phyloP scores from a whole-genome alignment of 345 rosid genomes.

The Sonneratia caseolaris region DNA sequence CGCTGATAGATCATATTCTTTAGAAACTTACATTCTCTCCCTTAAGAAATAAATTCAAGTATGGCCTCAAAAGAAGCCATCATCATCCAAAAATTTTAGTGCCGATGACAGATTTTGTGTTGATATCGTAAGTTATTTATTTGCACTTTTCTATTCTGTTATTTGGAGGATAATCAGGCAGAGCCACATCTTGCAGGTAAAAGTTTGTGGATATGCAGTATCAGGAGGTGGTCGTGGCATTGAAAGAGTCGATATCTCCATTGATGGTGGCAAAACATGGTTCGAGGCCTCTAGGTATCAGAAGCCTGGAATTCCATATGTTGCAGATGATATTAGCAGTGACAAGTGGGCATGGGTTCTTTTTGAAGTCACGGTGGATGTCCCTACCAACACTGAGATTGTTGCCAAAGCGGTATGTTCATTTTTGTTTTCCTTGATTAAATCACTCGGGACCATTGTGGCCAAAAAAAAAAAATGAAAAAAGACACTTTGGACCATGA shows the following conservation, averaged over 20 bases:
- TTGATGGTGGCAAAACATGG: constrained; percentile 92
- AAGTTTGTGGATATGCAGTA: constrained; percentile 69
- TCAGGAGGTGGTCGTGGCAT: constrained; percentile 99
- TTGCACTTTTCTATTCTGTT: not conserved
- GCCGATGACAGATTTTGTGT: not conserved
- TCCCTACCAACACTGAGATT: constrained; percentile 43
- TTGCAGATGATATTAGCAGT: constrained; percentile 44
- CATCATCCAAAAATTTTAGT: too few relatives aligned
- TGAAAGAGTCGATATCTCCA: constrained; percentile 82
- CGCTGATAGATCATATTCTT: too few relatives aligned
- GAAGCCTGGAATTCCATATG: constrained; percentile 44
- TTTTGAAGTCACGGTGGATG: constrained; percentile 61
- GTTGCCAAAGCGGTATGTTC: constrained; percentile 80
- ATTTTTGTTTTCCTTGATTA: not conserved
- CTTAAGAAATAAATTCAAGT: not conserved
- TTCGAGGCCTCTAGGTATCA: constrained; percentile 73
- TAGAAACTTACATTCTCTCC: not conserved
- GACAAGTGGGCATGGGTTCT: constrained; percentile 99
- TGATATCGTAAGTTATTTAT: not conserved
- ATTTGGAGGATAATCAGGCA: not conserved
- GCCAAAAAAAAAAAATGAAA: too few relatives aligned
- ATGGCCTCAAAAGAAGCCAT: too few relatives aligned
- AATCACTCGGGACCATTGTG: not conserved
- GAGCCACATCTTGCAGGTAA: constrained; percentile 34
- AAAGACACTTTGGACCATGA: too few relatives aligned